Percentiles rank a stretch among this genome's conserved stretches.
phyloP scores from a whole-genome alignment of 2,329 filamentous ascomycete species.

The Colletotrichum cereale region DNA sequence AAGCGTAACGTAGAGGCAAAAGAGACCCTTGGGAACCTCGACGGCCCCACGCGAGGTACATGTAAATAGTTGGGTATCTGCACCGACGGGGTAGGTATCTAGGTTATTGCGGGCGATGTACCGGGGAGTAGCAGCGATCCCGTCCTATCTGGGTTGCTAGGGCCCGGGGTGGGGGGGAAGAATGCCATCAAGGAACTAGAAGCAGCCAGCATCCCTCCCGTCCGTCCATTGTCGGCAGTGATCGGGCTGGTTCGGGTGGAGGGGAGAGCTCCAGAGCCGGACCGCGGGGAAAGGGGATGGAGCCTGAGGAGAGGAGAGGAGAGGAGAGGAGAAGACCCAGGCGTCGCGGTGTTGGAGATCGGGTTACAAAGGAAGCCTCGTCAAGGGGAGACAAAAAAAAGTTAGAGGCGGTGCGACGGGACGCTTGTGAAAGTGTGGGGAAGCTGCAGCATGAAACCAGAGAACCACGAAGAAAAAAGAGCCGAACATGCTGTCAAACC shows the following conservation, averaged over 20 bases:
- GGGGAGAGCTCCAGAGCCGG: conserved; percentile 44
- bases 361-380: conserved; percentile 23
- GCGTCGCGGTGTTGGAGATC: conserved; percentile 32
- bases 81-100: conserved; percentile 24
- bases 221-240: conserved; percentile 47
- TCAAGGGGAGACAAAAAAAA: conserved; percentile 1
- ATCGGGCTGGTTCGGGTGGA: conserved; percentile 52
- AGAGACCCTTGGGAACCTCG: conserved; percentile 22
- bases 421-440: conserved; percentile 49
- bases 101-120: conserved; percentile 8
- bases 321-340: conserved; percentile 20
- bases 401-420: neutral
- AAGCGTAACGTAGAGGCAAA: conserved; percentile 26
- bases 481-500: conserved; percentile 4
- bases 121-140: conserved; percentile 3
- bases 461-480: neutral
- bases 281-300: conserved; percentile 33
- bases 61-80: neutral
- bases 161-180: neutral
- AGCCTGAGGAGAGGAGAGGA: neutral
- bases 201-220: conserved; percentile 17
- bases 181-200: conserved; percentile 10
- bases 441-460: conserved; percentile 37
- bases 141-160: neutral
- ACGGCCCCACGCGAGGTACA: conserved; percentile 29